Conservation (phyloP, 305 asterid species). For the Ajuga reptans region DNA sequence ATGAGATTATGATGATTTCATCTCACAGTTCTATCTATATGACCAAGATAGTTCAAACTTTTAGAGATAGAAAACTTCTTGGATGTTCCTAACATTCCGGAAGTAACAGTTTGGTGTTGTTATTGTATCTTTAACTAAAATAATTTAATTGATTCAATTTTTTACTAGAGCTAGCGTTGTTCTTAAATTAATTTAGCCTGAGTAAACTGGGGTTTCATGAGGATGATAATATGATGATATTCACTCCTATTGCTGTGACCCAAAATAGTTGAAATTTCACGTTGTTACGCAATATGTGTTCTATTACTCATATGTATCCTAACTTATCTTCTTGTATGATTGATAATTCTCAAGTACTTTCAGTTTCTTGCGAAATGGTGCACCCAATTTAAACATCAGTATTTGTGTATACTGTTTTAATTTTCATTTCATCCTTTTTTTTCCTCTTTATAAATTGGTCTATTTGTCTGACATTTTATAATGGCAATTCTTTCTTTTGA, state of each 20-base stretch:
- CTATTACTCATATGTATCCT: not conserved
- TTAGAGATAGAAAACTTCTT: too few relatives aligned
- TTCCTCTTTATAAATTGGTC: not conserved
- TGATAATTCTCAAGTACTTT: not conserved
- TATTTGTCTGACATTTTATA: not conserved
- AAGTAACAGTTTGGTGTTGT: not conserved
- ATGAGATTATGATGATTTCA: too few relatives aligned
- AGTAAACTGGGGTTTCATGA: not conserved
- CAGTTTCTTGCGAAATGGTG: not conserved
- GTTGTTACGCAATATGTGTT: slow-evolving; percentile 3
- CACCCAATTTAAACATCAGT: not conserved
- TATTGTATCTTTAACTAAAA: not conserved
- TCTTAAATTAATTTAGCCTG: not conserved
- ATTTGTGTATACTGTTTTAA: not conserved
- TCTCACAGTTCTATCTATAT: too few relatives aligned
- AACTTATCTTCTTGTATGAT: not conserved
- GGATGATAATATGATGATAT: not conserved
- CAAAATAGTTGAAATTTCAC: slow-evolving; percentile 18
- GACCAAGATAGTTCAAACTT: too few relatives aligned
- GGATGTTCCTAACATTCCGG: not conserved
- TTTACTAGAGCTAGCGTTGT: not conserved
- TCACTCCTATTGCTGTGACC: slow-evolving; percentile 11
- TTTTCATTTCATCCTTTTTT: not conserved
- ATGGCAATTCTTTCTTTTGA: not conserved
- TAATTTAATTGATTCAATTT: not conserved